Conservation (phyloP, 2,329 filamentous ascomycete species). For the Dryadomyces quercivorus region DNA sequence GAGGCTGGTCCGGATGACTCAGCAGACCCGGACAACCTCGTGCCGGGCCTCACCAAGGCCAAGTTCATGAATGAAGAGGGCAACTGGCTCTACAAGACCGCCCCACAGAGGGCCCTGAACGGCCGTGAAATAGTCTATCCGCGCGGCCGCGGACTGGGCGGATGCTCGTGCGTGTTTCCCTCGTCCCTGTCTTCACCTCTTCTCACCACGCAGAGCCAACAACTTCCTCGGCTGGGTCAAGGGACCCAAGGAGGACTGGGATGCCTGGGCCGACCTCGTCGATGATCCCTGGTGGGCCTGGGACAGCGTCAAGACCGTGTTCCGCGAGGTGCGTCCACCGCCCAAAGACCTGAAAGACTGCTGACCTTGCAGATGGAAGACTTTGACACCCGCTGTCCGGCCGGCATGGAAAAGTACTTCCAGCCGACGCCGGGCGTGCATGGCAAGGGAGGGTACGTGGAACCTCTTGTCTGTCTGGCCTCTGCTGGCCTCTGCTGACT, state of each 20-base stretch:
- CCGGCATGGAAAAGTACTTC: neutral
- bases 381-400: neutral
- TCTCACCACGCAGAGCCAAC: neutral
- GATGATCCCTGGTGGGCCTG: slow-evolving; percentile 4
- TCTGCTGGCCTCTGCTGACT: neutral
- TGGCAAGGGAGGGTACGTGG: neutral
- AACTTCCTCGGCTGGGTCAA: slow-evolving; percentile 5
- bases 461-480: neutral
- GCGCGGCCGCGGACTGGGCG: slow-evolving; percentile 1
- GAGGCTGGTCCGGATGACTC: slow-evolving; percentile 3
- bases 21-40: slow-evolving; percentile 2
- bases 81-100: slow-evolving; percentile 5
- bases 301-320: slow-evolving; percentile 1
- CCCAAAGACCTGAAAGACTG: neutral
- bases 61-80: slow-evolving; percentile 3
- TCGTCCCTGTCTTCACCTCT: too few relatives aligned
- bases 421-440: slow-evolving; percentile 1
- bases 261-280: neutral
- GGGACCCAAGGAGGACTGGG: slow-evolving; percentile 2
- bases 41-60: slow-evolving; percentile 1
- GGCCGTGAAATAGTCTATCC: slow-evolving; percentile 3
- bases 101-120: neutral
- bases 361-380: neutral
- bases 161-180: neutral
- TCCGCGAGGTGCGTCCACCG: neutral